Evolutionary conservation across 306 rosid genomes (phyloP).

Genomic region (Rosa persica): DNA sequence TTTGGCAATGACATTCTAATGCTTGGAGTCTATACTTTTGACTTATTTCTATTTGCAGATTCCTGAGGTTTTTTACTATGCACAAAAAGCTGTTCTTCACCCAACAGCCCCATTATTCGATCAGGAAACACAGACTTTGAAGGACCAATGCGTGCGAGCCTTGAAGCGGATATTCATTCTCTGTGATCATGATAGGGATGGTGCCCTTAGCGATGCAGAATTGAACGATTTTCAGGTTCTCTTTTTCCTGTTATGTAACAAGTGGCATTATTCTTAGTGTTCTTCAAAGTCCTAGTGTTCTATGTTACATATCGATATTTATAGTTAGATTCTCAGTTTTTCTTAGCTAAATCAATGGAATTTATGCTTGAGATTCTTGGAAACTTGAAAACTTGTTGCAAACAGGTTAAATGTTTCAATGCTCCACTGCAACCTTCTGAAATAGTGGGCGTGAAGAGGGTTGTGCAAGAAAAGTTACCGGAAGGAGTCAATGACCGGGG

Average conservation of each 20-base stretch:
- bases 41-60: slow-evolving; percentile 49
- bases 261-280: not conserved
- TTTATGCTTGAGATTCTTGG: slow-evolving; percentile 8
- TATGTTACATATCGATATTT: slow-evolving; percentile 6
- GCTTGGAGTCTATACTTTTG: not conserved
- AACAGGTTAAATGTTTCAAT: slow-evolving; percentile 95
- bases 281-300: not conserved
- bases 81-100: slow-evolving; percentile 98
- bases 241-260: not conserved
- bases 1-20: slow-evolving; percentile 7
- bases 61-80: slow-evolving; percentile 96
- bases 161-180: slow-evolving; percentile 92
- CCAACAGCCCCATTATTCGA: slow-evolving; percentile 96
- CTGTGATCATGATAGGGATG: slow-evolving; percentile 92
- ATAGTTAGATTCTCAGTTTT: not conserved
- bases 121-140: slow-evolving; percentile 92
- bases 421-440: slow-evolving; percentile 98
- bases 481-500: slow-evolving; percentile 99
- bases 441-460: slow-evolving; percentile 86
- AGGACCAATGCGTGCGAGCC: slow-evolving; percentile 92
- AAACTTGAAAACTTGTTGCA: slow-evolving; percentile 29
- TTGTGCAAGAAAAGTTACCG: slow-evolving; percentile 81
- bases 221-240: slow-evolving; percentile 61
- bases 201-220: slow-evolving; percentile 70
- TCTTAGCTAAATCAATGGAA: not conserved